These are phyloP conservation scores for Niebla homalea DNA, from an alignment of 495 filamentous ascomycete genomes.

Conservation along the genomic window DNA sequence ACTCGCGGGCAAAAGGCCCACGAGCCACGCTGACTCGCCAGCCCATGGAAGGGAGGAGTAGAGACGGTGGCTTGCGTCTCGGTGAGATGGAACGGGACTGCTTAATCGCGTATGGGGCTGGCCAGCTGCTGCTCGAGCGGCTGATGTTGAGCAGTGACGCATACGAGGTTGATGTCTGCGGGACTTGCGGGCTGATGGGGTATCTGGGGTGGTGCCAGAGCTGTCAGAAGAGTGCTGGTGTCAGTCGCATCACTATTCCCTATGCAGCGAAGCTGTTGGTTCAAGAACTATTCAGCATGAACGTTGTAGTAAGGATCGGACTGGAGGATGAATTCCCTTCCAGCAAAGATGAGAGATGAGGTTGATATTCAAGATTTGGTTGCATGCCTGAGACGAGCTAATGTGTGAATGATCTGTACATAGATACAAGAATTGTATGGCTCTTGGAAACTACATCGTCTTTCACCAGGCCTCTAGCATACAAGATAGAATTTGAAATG, in stretches of 20 bases:
- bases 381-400: neutral
- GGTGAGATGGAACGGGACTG: conserved; percentile 99
- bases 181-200: conserved; percentile 84
- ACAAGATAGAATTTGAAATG: no score
- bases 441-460: no score
- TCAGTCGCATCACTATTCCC: conserved; percentile 89
- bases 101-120: conserved; percentile 87
- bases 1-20: conserved; percentile 81
- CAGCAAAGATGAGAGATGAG: neutral
- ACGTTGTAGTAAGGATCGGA: conserved; percentile 73
- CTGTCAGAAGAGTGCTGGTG: conserved; percentile 65
- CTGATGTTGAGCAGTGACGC: conserved; percentile 89
- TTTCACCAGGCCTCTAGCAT: no score
- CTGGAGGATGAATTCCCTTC: conserved; percentile 83
- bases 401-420: neutral
- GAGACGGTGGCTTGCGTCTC: conserved; percentile 82
- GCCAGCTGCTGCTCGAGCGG: conserved; percentile 81
- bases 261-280: conserved; percentile 96
- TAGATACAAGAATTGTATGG: neutral
- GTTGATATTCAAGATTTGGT: neutral
- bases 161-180: conserved; percentile 84
- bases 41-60: conserved; percentile 87
- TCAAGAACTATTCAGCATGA: conserved; percentile 96
- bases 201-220: conserved; percentile 86
- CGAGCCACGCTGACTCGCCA: conserved; percentile 86